Evolutionary conservation across 495 filamentous ascomycete species (phyloP), one percentile per base, ranked within the genome.

Genomic region (Hamigera avellanea): DNA sequence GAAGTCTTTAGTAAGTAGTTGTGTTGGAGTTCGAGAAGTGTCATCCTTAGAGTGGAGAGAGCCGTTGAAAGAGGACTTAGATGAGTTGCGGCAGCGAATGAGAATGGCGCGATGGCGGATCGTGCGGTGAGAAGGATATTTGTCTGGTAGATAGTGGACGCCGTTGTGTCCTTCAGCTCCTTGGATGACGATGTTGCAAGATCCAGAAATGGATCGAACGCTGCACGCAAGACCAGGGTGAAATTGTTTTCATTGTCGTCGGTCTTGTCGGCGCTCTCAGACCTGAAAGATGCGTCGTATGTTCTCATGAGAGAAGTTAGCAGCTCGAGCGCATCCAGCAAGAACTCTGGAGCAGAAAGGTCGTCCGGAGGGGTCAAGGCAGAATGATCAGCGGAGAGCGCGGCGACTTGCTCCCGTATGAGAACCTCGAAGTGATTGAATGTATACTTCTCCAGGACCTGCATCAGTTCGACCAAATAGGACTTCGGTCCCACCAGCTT

Each of bases 191-290:
- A 76, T 36, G 73, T 72, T 49, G 85, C 85, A 12, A 77, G 69
- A 3, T 74, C 65, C 25, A 96, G 62, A 57, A 87, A 95, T 0
- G 91, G 91, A 40, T 93, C 83, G 31, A 96, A 75, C 0, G 88
- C 80, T 42, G 85, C 81, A 26, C 69, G 69, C 6, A 96, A 64
- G n/a, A 95, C 75, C 2, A 81, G 72, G 29, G 80, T 67, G 53
- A 95, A 94, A 17, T 36, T 27, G 33, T 67, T 65, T 19, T 56
- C 54, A 33, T 34, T 33, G 16, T 44, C 48, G 35, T 47, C 40
- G 10, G 26, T 19, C 10, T 23, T 44, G 13, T 81, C 73, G 6
- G 55, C 51, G 36, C 77, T 75, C 19, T 75, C 70, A 6, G 67
- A 55, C 2, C 75, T 72, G 17, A 93, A 66, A 0, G 87, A 93